Conservation (phyloP, 345 rosid species). For the Eucalyptus polybractea region DNA sequence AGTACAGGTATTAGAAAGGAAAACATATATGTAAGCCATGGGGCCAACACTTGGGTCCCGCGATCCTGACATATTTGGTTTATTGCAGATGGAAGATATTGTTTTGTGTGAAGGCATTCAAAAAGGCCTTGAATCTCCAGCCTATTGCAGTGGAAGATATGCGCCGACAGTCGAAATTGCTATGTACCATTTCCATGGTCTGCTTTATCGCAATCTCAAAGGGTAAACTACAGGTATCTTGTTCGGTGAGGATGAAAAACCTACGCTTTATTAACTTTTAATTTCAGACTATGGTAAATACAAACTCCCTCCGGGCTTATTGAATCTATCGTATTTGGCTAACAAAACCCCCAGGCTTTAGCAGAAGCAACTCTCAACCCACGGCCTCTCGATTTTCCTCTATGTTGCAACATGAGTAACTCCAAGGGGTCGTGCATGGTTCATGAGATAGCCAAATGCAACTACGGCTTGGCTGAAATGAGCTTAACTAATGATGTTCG, state of each 20-base stretch:
- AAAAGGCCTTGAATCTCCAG: conserved; percentile 65
- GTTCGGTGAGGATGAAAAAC: neutral
- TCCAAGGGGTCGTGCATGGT: neutral
- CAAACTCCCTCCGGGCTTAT: neutral
- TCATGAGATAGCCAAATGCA: neutral
- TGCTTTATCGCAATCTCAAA: neutral
- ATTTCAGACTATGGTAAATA: neutral
- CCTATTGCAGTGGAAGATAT: conserved; percentile 55
- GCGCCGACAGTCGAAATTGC: conserved; percentile 62
- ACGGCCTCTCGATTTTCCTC: neutral
- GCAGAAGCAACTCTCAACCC: neutral
- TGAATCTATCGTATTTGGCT: neutral
- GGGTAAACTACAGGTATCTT: neutral
- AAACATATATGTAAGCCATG: neutral
- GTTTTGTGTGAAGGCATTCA: conserved; percentile 70
- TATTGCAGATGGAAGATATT: conserved; percentile 62
- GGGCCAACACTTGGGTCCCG: neutral
- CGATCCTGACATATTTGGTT: neutral
- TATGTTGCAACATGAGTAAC: no score
- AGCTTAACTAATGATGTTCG: neutral
- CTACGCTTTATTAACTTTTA: neutral
- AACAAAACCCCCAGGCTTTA: neutral
- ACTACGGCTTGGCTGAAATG: neutral
- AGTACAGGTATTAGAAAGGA: conserved; percentile 44
- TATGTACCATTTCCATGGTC: neutral